These are phyloP conservation scores for Fusarium buharicum DNA, from an alignment of 2,329 filamentous ascomycete species.

Conservation along the genomic window DNA sequence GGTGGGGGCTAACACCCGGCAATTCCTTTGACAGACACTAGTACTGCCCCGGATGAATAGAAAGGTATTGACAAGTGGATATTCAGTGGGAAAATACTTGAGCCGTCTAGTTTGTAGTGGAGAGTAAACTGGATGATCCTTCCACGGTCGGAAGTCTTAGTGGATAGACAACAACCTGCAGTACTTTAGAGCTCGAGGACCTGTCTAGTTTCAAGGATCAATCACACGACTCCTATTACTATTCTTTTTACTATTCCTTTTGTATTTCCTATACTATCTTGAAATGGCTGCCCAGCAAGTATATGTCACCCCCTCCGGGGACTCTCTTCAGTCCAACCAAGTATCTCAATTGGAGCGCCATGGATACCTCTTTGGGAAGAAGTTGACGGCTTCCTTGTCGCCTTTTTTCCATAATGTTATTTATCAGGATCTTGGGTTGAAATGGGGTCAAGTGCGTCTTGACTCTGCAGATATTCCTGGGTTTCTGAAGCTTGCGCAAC, in stretches of 20 bases:
- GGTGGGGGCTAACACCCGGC: slow-evolving; percentile 7
- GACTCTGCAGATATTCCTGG: slow-evolving; percentile 61
- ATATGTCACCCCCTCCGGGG: slow-evolving; percentile 33
- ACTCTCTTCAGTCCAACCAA: slow-evolving; percentile 39
- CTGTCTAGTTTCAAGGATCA: slow-evolving; percentile 2
- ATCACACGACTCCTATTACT: slow-evolving; percentile 1
- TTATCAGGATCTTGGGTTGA: slow-evolving; percentile 61
- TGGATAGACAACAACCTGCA: slow-evolving; percentile 15
- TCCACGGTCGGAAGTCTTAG: slow-evolving; percentile 6
- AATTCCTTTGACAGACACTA: slow-evolving; percentile 6
- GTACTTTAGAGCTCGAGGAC: slow-evolving; percentile 18
- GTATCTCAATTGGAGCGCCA: slow-evolving; percentile 54
- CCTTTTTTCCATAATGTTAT: slow-evolving; percentile 65
- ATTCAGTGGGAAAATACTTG: slow-evolving; percentile 34
- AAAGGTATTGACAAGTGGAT: slow-evolving; percentile 2
- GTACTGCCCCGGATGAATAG: slow-evolving; percentile 20
- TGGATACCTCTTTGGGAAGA: slow-evolving; percentile 68
- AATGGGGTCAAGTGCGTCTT: slow-evolving; percentile 63
- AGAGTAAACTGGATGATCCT: slow-evolving; percentile 10
- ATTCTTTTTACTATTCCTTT: background rate
- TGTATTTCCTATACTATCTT: background rate
- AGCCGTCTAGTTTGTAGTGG: slow-evolving; percentile 6
- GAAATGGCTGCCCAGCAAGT: slow-evolving; percentile 37
- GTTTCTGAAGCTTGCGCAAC: slow-evolving; percentile 63
- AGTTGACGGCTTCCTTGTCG: slow-evolving; percentile 65